A percentile compares a stretch with the other conserved stretches of the same genome.
Evolutionary conservation across 1,139 yeast species (phyloP).

Genomic region (Trichomonascaceae sp.): DNA sequence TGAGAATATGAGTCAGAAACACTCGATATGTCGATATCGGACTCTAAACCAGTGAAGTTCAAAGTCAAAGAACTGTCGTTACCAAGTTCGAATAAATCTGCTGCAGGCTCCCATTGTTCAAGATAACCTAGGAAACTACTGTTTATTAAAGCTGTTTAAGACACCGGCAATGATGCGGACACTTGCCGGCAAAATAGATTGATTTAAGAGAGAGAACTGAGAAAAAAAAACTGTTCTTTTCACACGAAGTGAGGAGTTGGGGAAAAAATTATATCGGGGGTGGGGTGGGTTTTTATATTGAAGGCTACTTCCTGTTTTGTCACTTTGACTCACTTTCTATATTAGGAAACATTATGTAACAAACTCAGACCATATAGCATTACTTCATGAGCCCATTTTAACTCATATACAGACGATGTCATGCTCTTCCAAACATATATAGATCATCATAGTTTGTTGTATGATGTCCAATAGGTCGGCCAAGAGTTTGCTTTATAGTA

Average conservation of each 20-base stretch:
- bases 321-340: slow-evolving; percentile 2
- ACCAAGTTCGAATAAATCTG: background rate
- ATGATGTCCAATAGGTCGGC: background rate
- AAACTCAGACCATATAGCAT: background rate
- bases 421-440: background rate
- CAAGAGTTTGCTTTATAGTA: background rate
- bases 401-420: slow-evolving; percentile 8
- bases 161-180: background rate
- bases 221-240: background rate
- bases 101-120: background rate
- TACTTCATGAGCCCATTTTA: background rate
- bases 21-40: background rate
- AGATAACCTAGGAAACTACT: background rate
- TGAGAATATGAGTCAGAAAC: background rate
- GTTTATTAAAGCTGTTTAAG: background rate
- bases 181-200: background rate
- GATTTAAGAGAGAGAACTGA: background rate
- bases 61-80: background rate
- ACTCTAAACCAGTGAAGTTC: background rate
- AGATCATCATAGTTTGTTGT: slow-evolving; percentile 6
- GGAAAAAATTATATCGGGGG: background rate
- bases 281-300: background rate
- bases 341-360: background rate
- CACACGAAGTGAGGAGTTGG: background rate
- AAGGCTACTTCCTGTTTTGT: background rate